Base-by-base conservation (phyloP, 345 rosid species). In the Rhodomyrtus tomentosa region DNA sequence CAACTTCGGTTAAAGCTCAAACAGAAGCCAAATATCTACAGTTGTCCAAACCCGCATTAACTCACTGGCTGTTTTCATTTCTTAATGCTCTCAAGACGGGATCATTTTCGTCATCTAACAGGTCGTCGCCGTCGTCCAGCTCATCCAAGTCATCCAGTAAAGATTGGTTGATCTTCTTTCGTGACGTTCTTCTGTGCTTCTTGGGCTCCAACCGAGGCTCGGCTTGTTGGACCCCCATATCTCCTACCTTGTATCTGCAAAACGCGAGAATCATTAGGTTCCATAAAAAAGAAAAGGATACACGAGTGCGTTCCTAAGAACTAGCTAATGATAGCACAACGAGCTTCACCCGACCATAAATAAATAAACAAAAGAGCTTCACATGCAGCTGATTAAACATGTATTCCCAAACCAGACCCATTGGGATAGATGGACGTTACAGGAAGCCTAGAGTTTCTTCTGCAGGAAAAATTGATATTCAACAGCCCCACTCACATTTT, bases 151-250 rank as follows among this genome's bases (percentile, higher is more conserved):
- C 96, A 27, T 90, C 89, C 50, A 92, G 83, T 82, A 93, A 53
- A 1, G 96, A 91, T 87, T 96, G 98, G 87, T 95, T 95, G 12
- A 91, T 92, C 80, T 89, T 93, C 91, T 92, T 95, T 73, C 98
- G 94, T 10, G 96, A 96, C 79, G 89, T 91, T 55, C 98, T 93
- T 83, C 99, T 89, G 73, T 96, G 95, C 92, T 95, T 96, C 89
- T 96, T 96, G 18, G 88, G 93, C 84, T 92, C 92, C 87, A 96
- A 87, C 56, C 95, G 88, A 16, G 98, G 98, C 84, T 96, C 99
- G 10, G 96, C 98, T 86, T 93, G 96, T 89, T 90, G 89, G 25
- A 92, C 91, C 52, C 98, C 99, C 98, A 90, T 91, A 55, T 88
- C 92, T 84, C 98, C 97, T 55, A 89, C 87, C 82, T 96, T 96